Conservation (phyloP, 495 filamentous ascomycete species). For the Xylaria acuta region DNA sequence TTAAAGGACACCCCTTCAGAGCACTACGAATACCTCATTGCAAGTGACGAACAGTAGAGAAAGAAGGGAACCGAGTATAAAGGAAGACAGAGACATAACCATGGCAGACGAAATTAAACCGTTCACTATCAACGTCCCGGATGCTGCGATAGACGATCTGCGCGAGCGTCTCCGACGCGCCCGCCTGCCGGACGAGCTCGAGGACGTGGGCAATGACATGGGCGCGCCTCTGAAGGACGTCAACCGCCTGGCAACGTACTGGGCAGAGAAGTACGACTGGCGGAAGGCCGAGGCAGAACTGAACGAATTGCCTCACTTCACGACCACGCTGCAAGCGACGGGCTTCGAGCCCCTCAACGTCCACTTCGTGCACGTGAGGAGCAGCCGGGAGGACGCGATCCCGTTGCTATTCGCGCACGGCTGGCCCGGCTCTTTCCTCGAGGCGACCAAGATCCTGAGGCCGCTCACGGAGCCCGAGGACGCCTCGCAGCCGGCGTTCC, state of each 20-base stretch:
- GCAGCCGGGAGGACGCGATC: slow-evolving; percentile 50
- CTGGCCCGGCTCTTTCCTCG: slow-evolving; percentile 70
- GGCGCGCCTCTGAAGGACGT: slow-evolving; percentile 35
- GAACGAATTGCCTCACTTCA: slow-evolving; percentile 60
- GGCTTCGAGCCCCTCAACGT: slow-evolving; percentile 49
- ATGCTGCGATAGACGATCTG: slow-evolving; percentile 28
- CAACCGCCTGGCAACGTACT: slow-evolving; percentile 28
- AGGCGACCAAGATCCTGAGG: slow-evolving; percentile 64
- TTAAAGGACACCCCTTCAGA: not conserved
- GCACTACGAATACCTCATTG: not conserved
- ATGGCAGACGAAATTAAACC: slow-evolving; percentile 32
- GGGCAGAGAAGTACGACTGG: slow-evolving; percentile 37
- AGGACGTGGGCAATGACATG: slow-evolving; percentile 22
- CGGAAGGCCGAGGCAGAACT: slow-evolving; percentile 48
- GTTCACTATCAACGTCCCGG: slow-evolving; percentile 36
- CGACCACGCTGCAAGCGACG: slow-evolving; percentile 47
- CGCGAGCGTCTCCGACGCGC: slow-evolving; percentile 30
- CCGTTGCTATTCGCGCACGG: slow-evolving; percentile 64
- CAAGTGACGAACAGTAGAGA: not conserved
- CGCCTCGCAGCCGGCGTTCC: slow-evolving; percentile 55
- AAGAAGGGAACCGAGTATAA: not conserved
- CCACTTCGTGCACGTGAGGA: slow-evolving; percentile 58
- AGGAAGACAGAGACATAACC: not conserved
- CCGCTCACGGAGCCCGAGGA: slow-evolving; percentile 48
- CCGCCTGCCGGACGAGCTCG: slow-evolving; percentile 38